Evolutionary conservation across 345 rosid species (phyloP), one percentile per base, ranked within the genome.

Genomic region (Populus deltoides): DNA sequence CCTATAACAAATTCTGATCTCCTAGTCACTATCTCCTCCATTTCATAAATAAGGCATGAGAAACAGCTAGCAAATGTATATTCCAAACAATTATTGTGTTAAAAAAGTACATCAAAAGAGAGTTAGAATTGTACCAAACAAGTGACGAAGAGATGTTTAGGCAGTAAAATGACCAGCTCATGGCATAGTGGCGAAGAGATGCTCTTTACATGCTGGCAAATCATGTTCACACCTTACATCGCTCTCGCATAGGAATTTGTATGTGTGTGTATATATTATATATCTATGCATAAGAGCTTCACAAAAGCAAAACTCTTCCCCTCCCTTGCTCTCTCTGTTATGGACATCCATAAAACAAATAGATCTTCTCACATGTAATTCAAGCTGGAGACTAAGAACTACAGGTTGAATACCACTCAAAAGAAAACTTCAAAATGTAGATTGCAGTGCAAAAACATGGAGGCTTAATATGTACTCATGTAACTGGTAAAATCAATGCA

Each of bases 1-100:
- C 85, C 91, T 73, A 80, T 78, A 0, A 41, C 83, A 15, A 89
- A 88, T 25, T 86, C 90, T 43, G 31, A 85, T 2, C 77, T 88
- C 71, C 87, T 92, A 62, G 87, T 89, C 45, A 89, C 88, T 6
- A 63, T 85, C 49, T 89, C 94, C 24, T 89, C 91, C 65, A 47
- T 47, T 47, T 47, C 5, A 47, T 1, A 39, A 39, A 39, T 39
- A 47, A 47, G 51, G 18, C 51, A 47, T 47, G 51, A 47, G 18
- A 47, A 47, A 47, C 18, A 47, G 17, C 51, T 47, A 47, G 51
- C 51, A 47, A 47, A 47, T 47, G 51, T 47, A 47, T 47, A 47
- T 47, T 47, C 6, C 51, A 15, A 13, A 12, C 51, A 47, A 47
- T 47, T 47, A 47, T 47, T 47, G 51, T 13, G 51, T 3, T 47